Base-by-base conservation (phyloP, 2,329 filamentous ascomycete species). In the Pyrenophora teres region DNA sequence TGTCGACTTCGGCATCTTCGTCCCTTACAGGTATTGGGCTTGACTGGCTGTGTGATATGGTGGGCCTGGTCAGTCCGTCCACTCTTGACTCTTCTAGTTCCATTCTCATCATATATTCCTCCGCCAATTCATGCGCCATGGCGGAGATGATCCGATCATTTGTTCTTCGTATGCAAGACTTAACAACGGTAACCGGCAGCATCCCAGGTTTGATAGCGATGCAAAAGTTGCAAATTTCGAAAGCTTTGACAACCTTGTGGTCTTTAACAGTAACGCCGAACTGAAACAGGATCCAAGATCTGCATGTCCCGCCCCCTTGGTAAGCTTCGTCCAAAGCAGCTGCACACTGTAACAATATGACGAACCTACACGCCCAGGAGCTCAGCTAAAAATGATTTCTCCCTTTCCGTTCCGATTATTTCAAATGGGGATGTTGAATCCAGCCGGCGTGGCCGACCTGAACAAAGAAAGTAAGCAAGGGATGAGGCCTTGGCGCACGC, bases 401-500 rank as follows among this genome's bases (percentile, higher is more conserved):
- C 18, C 18, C 36, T 13, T 21, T 38, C 36, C 36, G 9, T 21
- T 13, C 13, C 18, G 18, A 38, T 21, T 6, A 23, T 21, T 38
- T 13, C 36, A 21, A 23, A 38, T 38, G 36, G 36, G 3, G 7
- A 27, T 30, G 42, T 16, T 10, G 36, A 23, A 18, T 21, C 12
- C 33, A 37, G 42, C 12, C 18, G 27, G 21, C 27, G 21, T 13
- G 33, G 19, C 16, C 12, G 19, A 31, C 7, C 1, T 23, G 15
- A 10, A 19, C 43, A 38, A 46, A 46, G 23, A 35, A 15, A 10
- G 10, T 39, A 23, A 16, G 35, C 43, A 30, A 46, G 43, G 43
- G 33, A 21, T 31, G 6, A 12, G 27, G 13, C 33, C 43, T 15
- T 19, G 31, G 33, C 33, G 10, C 18, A 23, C 16, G 42, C 27